Percentiles rank a stretch among this genome's conserved stretches.
phyloP scores from a whole-genome alignment of 805 yeast genomes.

The Zygosaccharomyces pseudorouxii region DNA sequence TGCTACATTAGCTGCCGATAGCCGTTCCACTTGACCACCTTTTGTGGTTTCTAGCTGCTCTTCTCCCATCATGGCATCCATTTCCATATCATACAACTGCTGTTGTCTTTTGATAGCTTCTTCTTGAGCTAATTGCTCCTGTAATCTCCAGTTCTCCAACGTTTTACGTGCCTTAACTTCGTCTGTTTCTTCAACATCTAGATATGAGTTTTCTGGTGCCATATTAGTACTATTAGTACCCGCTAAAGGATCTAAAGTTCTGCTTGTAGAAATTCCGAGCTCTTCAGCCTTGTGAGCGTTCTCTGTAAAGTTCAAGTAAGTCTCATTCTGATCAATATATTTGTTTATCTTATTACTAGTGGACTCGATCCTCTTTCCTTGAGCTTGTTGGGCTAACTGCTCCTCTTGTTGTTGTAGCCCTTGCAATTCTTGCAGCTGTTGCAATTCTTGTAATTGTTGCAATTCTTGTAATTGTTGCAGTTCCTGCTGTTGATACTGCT shows the following conservation, averaged over 20 bases:
- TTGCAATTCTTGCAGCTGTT: neutral
- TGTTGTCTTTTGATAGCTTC: conserved; percentile 12
- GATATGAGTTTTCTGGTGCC: conserved; percentile 17
- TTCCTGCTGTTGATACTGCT: neutral
- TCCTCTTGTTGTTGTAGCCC: neutral
- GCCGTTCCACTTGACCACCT: conserved; percentile 10
- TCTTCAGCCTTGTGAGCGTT: conserved; percentile 15
- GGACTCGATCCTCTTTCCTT: conserved; percentile 9
- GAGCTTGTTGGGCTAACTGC: neutral
- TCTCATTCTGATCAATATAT: conserved; percentile 27
- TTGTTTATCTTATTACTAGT: conserved; percentile 21
- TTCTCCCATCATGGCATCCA: conserved; percentile 6
- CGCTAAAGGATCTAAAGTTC: conserved; percentile 10
- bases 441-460: neutral
- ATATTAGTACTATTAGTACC: neutral
- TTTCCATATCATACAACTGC: neutral
- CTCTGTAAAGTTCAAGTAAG: conserved; percentile 29
- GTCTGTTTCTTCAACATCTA: conserved; percentile 1
- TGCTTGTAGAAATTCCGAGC: neutral
- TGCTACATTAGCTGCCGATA: neutral
- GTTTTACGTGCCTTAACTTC: conserved; percentile 6
- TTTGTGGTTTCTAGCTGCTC: conserved; percentile 6
- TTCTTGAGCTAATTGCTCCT: conserved; percentile 16
- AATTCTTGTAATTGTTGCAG: neutral
- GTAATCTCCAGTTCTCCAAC: conserved; percentile 10